A percentile compares a stretch with the other conserved stretches of the same genome.
Conservation (phyloP, 179 eudicot species). For the Pouteria campechiana region DNA sequence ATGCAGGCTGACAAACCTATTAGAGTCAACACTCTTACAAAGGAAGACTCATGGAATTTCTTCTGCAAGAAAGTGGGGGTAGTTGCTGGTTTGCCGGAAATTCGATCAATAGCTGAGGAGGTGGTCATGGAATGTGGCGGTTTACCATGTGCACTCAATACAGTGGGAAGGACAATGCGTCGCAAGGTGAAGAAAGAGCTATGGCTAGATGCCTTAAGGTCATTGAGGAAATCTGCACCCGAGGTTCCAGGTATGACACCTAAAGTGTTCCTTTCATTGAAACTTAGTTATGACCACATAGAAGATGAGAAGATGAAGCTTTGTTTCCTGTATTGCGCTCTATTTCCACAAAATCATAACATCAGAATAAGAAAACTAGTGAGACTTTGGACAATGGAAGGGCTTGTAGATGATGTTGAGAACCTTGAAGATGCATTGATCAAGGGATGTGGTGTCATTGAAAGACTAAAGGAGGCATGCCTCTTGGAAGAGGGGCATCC, state of each 20-base stretch:
- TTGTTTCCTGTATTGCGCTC: neutral
- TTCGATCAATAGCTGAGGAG: constrained; percentile 6
- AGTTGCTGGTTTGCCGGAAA: neutral
- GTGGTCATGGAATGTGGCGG: constrained; percentile 19
- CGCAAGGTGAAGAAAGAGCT: constrained; percentile 13
- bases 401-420: constrained; percentile 1
- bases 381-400: neutral
- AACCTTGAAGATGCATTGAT: constrained; percentile 1
- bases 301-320: neutral
- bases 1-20: constrained; percentile 9
- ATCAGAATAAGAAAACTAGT: neutral
- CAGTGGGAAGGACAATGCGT: constrained; percentile 25
- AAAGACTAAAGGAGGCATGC: constrained; percentile 4
- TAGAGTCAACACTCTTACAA: constrained; percentile 11
- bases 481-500: neutral
- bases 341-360: constrained; percentile 1
- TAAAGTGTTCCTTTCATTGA: constrained; percentile 12
- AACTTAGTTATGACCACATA: constrained; percentile 9
- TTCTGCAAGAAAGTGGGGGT: neutral
- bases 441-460: neutral
- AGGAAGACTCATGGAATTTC: constrained; percentile 16
- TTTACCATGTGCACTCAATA: constrained; percentile 19
- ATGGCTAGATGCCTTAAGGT: constrained; percentile 19
- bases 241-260: constrained; percentile 12
- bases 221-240: constrained; percentile 4